These are phyloP conservation scores for Pichia paraexigua DNA, from an alignment of 805 yeast species.

Conservation along the genomic window DNA sequence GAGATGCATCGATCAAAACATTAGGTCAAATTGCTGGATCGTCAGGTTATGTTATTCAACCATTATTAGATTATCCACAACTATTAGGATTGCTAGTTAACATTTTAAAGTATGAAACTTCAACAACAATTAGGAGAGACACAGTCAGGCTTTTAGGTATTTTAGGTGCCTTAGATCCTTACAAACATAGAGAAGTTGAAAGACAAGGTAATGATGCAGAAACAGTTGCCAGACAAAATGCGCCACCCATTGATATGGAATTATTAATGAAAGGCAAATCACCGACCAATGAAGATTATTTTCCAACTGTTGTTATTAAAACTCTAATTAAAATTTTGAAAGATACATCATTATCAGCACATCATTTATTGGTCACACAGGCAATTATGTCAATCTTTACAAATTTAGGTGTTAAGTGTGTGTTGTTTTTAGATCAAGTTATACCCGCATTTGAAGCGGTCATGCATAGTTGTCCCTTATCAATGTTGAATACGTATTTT, in stretches of 20 bases:
- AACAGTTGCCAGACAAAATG: constrained; percentile 61
- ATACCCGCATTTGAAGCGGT: constrained; percentile 83
- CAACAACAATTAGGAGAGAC: constrained; percentile 71
- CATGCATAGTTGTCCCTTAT: constrained; percentile 72
- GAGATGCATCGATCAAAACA: constrained; percentile 84
- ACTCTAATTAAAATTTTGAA: constrained; percentile 76
- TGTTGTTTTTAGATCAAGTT: constrained; percentile 78
- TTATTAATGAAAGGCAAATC: constrained; percentile 89
- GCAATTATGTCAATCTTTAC: constrained; percentile 89
- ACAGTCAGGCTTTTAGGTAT: constrained; percentile 87
- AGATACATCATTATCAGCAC: constrained; percentile 76
- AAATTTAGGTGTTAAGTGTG: constrained; percentile 81
- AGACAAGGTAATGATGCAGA: constrained; percentile 34
- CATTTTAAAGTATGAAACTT: constrained; percentile 72
- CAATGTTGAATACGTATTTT: constrained; percentile 79
- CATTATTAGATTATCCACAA: constrained; percentile 86
- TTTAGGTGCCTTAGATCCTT: constrained; percentile 94
- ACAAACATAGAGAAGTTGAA: constrained; percentile 87
- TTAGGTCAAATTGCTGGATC: constrained; percentile 85
- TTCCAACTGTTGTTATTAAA: constrained; percentile 88
- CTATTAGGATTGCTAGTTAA: constrained; percentile 72
- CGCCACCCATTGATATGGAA: constrained; percentile 86
- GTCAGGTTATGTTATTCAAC: constrained; percentile 92
- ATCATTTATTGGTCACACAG: constrained; percentile 89
- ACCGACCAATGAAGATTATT: constrained; percentile 87